Conservation (phyloP, 176 grass and related monocot genomes). For the Musa schizocarpa region DNA sequence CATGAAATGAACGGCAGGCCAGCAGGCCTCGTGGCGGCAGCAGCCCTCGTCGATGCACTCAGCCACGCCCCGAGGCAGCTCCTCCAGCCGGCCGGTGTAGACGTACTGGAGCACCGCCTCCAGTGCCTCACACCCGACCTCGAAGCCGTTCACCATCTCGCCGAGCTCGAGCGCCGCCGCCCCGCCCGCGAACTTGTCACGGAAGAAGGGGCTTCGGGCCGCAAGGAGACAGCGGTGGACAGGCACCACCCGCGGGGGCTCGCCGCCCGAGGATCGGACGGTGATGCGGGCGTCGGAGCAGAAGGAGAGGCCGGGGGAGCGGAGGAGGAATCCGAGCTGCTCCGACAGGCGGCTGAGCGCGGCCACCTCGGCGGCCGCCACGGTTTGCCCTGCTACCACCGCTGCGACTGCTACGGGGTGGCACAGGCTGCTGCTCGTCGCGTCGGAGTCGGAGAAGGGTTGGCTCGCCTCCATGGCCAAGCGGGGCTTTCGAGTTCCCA, state of each 20-base stretch:
- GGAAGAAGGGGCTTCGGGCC: constrained; percentile 14
- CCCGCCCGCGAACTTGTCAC: constrained; percentile 7
- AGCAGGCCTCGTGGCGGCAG: constrained; percentile 12
- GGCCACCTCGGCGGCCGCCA: constrained; percentile 2
- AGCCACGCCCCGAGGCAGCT: not conserved
- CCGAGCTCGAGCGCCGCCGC: constrained; percentile 1
- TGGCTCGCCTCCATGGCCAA: not conserved
- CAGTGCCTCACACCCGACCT: constrained; percentile 10
- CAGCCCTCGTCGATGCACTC: constrained; percentile 2
- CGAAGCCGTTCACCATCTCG: not conserved
- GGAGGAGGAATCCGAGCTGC: not conserved
- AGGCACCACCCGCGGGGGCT: not conserved
- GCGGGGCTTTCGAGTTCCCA: not conserved
- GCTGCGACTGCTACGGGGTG: too few relatives aligned
- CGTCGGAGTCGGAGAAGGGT: constrained; percentile 17
- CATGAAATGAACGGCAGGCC: constrained; percentile 18
- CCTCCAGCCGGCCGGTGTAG: constrained; percentile 7
- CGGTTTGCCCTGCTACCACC: too few relatives aligned
- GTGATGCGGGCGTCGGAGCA: constrained; percentile 5
- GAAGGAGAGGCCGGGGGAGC: not conserved
- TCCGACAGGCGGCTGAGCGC: constrained; percentile 14
- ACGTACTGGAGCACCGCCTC: constrained; percentile 5
- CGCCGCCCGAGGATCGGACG: not conserved
- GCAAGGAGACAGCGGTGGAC: constrained; percentile 15
- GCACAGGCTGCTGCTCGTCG: not conserved